Evolutionary conservation across 73 alveolate genomes (phyloP).

Genomic region (Paramecium tetraurelia): DNA sequence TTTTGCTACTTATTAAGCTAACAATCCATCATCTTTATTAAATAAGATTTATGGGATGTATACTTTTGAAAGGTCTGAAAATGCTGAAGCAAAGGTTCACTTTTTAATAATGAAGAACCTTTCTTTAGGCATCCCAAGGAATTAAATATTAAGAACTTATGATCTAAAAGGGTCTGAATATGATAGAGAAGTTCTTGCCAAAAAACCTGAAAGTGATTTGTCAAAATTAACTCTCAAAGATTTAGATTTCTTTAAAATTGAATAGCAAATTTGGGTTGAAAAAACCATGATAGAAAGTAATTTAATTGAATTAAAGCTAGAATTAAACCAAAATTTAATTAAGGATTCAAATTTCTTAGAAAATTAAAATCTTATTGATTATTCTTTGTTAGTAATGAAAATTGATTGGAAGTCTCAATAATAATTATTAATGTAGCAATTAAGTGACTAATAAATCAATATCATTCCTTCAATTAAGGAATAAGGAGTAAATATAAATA

Average conservation of each 20-base stretch:
- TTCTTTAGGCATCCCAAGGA: constrained; percentile 72
- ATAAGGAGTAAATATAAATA: constrained; percentile 53
- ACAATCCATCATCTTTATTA: constrained; percentile 74
- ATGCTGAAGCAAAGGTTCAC: constrained; percentile 72
- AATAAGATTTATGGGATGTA: constrained; percentile 93
- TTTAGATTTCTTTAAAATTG: constrained; percentile 71
- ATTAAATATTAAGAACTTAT: constrained; percentile 79
- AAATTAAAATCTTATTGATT: constrained; percentile 72
- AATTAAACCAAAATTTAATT: constrained; percentile 43
- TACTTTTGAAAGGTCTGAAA: constrained; percentile 84
- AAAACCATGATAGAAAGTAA: background rate
- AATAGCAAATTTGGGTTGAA: constrained; percentile 60
- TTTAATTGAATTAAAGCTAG: background rate
- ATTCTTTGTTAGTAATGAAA: constrained; percentile 66
- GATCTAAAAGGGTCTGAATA: constrained; percentile 92
- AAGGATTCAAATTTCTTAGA: constrained; percentile 65
- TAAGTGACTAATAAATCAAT: background rate
- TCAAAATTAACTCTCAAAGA: constrained; percentile 82
- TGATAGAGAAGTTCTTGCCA: constrained; percentile 75
- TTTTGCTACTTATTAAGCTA: constrained; percentile 74
- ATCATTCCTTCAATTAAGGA: constrained; percentile 48
- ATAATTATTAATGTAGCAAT: background rate
- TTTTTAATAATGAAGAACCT: constrained; percentile 91
- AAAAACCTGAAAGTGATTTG: constrained; percentile 77
- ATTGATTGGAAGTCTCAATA: constrained; percentile 43